Percentiles rank a stretch among this genome's conserved stretches.
These are phyloP conservation scores for Rhizopogon vesiculosus DNA, from an alignment of 768 basidiomycete genomes.

Conservation along the genomic window DNA sequence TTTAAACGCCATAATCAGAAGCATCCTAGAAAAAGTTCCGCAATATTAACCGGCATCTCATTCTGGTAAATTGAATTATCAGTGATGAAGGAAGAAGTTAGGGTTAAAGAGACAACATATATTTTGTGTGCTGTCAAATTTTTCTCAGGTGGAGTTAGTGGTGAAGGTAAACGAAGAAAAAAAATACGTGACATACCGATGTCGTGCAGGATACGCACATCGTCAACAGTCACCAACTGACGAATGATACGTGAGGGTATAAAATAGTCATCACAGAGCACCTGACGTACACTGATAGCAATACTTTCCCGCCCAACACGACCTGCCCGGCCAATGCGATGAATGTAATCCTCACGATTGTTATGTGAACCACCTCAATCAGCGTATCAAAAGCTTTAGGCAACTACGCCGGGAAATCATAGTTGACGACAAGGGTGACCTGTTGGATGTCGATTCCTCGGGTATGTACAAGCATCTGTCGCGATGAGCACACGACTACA, in stretches of 20 bases:
- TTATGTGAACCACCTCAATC: constrained; percentile 31
- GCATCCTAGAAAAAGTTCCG: constrained; percentile 80
- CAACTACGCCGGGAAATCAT: constrained; percentile 88
- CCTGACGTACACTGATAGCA: constrained; percentile 84
- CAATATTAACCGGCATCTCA: constrained; percentile 98
- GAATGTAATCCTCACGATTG: constrained; percentile 97
- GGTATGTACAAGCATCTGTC: constrained; percentile 85
- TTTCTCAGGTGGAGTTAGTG: constrained; percentile 46
- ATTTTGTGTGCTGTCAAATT: constrained; percentile 95
- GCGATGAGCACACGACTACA: constrained; percentile 88
- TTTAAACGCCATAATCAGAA: too few relatives aligned
- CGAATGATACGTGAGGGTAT: constrained; percentile 13
- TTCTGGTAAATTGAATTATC: constrained; percentile 50
- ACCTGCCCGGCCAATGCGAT: constrained; percentile 98
- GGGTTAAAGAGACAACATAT: constrained; percentile 36
- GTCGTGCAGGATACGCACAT: constrained; percentile 94
- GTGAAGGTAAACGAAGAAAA: constrained; percentile 4
- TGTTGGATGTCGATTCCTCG: constrained; percentile 98
- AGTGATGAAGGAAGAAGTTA: background rate
- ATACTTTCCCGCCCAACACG: constrained; percentile 99
- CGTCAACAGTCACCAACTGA: constrained; percentile 91
- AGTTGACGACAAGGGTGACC: constrained; percentile 96
- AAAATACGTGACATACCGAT: constrained; percentile 58
- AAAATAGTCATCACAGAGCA: constrained; percentile 3
- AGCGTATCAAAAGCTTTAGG: constrained; percentile 6